These are phyloP conservation scores for Botryosphaeria dothidea DNA, from an alignment of 2,329 filamentous ascomycete genomes.

Conservation along the genomic window DNA sequence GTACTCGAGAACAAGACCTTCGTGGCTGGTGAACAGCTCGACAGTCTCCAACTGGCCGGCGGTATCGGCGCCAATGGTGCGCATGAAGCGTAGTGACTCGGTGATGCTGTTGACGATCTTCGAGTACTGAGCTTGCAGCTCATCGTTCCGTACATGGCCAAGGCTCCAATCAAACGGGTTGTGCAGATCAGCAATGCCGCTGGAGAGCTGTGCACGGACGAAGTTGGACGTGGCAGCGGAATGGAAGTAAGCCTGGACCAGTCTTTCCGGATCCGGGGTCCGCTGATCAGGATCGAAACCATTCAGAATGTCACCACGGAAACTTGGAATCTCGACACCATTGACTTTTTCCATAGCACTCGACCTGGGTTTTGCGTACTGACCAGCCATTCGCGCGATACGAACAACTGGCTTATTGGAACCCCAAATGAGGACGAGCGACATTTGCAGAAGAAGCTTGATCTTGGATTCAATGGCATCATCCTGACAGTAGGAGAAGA, in stretches of 20 bases:
- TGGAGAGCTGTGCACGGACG: constrained; percentile 77
- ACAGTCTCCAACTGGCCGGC: constrained; percentile 84
- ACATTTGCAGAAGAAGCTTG: constrained; percentile 96
- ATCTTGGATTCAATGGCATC: constrained; percentile 92
- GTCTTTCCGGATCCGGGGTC: constrained; percentile 75
- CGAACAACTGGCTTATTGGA: constrained; percentile 80
- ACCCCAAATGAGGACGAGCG: constrained; percentile 90
- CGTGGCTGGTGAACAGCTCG: constrained; percentile 93
- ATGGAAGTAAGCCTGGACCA: constrained; percentile 93
- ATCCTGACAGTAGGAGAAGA: constrained; percentile 94
- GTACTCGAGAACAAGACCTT: constrained; percentile 91
- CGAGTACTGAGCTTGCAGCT: constrained; percentile 82
- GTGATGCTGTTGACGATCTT: constrained; percentile 82
- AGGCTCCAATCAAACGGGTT: constrained; percentile 93
- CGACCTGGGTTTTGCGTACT: constrained; percentile 94
- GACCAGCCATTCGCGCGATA: constrained; percentile 93
- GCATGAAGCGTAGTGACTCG: constrained; percentile 91
- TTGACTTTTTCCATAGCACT: constrained; percentile 82
- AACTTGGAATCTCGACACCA: constrained; percentile 80
- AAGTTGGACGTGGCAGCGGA: constrained; percentile 95
- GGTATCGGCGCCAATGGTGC: constrained; percentile 86
- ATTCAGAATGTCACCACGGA: constrained; percentile 94
- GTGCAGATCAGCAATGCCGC: constrained; percentile 91
- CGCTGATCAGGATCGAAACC: constrained; percentile 77
- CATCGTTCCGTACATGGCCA: constrained; percentile 83